Percentiles rank a stretch among this genome's conserved stretches.
phyloP scores from a whole-genome alignment of 768 basidiomycete species.

The Clitopilus hobsonii region DNA sequence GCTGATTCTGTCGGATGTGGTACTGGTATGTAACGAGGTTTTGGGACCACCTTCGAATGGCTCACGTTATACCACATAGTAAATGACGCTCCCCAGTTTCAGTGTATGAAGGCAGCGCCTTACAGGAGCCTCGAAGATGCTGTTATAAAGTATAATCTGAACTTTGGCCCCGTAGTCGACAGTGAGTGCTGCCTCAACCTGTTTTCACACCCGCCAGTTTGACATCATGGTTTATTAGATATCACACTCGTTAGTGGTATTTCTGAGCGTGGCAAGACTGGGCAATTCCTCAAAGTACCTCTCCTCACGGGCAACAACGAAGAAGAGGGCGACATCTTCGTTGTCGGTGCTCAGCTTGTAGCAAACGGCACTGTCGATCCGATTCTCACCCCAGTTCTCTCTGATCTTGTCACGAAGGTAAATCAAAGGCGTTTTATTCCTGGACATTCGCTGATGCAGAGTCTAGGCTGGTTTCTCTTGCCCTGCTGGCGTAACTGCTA shows the following conservation, averaged over 20 bases:
- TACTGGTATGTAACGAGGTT: constrained; percentile 16
- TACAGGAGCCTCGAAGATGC: constrained; percentile 25
- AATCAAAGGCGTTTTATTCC: background rate
- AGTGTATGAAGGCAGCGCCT: constrained; percentile 31
- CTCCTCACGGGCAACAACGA: constrained; percentile 22
- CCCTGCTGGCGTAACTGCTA: constrained; percentile 19
- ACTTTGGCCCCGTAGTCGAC: constrained; percentile 25
- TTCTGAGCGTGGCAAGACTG: constrained; percentile 10
- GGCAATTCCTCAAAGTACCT: constrained; percentile 15
- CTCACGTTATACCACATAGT: constrained; percentile 7
- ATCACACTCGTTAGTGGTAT: constrained; percentile 30
- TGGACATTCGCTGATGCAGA: background rate
- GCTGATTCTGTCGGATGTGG: constrained; percentile 29
- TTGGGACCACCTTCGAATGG: constrained; percentile 1
- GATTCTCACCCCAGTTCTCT: constrained; percentile 21
- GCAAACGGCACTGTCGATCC: constrained; percentile 21
- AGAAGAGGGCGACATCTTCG: constrained; percentile 30
- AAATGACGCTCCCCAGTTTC: constrained; percentile 23
- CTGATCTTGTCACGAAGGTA: constrained; percentile 27
- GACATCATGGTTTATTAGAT: constrained; percentile 13
- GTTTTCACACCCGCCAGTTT: background rate
- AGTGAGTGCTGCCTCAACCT: constrained; percentile 18
- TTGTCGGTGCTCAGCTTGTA: constrained; percentile 21
- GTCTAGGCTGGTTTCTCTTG: constrained; percentile 25
- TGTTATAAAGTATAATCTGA: constrained; percentile 20